Percentiles rank a stretch among this genome's conserved stretches.
Conservation (phyloP, 2,329 filamentous ascomycete genomes). For the Diaporthe sp. region DNA sequence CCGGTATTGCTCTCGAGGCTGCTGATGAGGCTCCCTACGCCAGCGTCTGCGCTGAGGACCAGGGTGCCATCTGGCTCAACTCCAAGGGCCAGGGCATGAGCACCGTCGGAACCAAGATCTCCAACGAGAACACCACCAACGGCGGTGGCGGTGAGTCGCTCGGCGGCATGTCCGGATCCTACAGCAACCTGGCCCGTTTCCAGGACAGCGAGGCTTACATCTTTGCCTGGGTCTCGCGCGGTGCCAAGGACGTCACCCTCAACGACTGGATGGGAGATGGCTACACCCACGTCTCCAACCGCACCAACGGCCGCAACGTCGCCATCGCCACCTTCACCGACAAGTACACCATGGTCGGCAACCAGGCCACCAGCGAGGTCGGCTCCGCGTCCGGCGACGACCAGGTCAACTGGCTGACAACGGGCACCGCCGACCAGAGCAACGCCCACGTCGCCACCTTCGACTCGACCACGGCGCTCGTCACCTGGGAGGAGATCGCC, state of each 20-base stretch:
- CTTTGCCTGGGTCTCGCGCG: slow-evolving; percentile 73
- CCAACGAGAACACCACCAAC: slow-evolving; percentile 73
- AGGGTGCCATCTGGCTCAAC: slow-evolving; percentile 75
- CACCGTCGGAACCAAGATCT: slow-evolving; percentile 66
- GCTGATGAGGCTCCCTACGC: slow-evolving; percentile 70
- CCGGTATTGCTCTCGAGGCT: slow-evolving; percentile 72
- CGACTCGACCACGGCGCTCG: slow-evolving; percentile 62
- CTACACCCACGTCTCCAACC: slow-evolving; percentile 64
- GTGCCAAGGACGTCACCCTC: slow-evolving; percentile 64
- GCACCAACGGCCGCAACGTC: slow-evolving; percentile 70
- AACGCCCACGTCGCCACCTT: slow-evolving; percentile 71
- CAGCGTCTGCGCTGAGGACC: slow-evolving; percentile 71
- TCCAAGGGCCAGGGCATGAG: slow-evolving; percentile 69
- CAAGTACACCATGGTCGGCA: slow-evolving; percentile 67
- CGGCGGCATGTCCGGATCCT: slow-evolving; percentile 74
- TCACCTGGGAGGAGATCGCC: slow-evolving; percentile 73
- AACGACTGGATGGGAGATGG: slow-evolving; percentile 71
- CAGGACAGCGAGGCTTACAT: slow-evolving; percentile 65
- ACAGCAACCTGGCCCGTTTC: slow-evolving; percentile 68
- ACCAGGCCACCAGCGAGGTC: slow-evolving; percentile 66
- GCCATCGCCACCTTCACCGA: slow-evolving; percentile 68
- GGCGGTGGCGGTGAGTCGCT: slow-evolving; percentile 69
- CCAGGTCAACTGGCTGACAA: slow-evolving; percentile 68
- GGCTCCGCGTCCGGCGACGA: slow-evolving; percentile 66
- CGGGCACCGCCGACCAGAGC: slow-evolving; percentile 63